These are phyloP conservation scores for Cicer cuneatum DNA, from an alignment of 306 rosid species.

Conservation along the genomic window DNA sequence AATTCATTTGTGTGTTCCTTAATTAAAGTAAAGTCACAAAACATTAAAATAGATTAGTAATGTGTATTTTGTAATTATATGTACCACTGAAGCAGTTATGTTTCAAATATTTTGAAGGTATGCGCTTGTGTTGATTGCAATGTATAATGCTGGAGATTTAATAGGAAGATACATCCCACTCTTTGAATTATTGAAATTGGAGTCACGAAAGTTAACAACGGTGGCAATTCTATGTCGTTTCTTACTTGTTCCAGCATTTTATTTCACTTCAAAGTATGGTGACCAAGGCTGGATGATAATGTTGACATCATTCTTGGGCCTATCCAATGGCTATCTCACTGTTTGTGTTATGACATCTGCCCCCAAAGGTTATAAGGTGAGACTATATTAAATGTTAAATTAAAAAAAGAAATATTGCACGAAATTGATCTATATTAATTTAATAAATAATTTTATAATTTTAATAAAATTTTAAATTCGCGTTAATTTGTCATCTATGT, in stretches of 20 bases:
- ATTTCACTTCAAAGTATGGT: slow-evolving; percentile 82
- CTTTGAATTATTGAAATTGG: slow-evolving; percentile 57
- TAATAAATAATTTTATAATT: too few species aligned
- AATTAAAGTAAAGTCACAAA: too few species aligned
- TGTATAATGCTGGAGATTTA: slow-evolving; percentile 76
- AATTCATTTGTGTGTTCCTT: too few species aligned
- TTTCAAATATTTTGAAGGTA: slow-evolving; percentile 59
- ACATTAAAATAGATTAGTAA: too few species aligned
- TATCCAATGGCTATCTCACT: slow-evolving; percentile 86
- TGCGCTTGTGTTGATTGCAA: slow-evolving; percentile 79
- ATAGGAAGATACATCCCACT: slow-evolving; percentile 88
- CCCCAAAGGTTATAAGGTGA: slow-evolving; percentile 92
- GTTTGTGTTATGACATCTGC: slow-evolving; percentile 91
- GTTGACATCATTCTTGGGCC: slow-evolving; percentile 82
- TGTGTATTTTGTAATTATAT: too few species aligned
- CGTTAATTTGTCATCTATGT: too few species aligned
- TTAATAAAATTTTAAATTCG: too few species aligned
- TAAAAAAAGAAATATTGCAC: too few species aligned
- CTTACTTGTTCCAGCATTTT: slow-evolving; percentile 84
- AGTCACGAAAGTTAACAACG: slow-evolving; percentile 63
- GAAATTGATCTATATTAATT: too few species aligned
- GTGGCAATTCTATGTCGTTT: slow-evolving; percentile 59
- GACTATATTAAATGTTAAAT: slow-evolving; percentile 3
- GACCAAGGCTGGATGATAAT: slow-evolving; percentile 90
- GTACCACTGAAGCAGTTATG: background rate